Conservation (phyloP, 805 yeast genomes). For the Saccharomycopsis fibuligera region DNA sequence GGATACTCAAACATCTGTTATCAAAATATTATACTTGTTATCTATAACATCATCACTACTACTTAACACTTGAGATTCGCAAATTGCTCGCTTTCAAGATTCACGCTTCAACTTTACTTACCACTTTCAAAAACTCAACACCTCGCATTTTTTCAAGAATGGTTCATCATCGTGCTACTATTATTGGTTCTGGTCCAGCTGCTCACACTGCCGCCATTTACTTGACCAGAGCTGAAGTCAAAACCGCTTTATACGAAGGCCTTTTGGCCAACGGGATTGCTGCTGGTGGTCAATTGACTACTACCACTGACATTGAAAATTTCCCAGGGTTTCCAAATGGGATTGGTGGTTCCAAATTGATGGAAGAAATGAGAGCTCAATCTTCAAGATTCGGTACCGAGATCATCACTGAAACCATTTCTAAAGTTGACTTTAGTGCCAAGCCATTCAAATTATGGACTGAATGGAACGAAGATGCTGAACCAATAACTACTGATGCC, state of each 20-base stretch:
- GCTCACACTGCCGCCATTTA: constrained; percentile 99
- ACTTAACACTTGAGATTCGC: no score
- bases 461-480: constrained; percentile 82
- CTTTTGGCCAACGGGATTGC: constrained; percentile 95
- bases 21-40: no score
- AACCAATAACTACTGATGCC: constrained; percentile 87
- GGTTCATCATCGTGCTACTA: constrained; percentile 81
- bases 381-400: constrained; percentile 85
- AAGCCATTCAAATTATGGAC: constrained; percentile 97
- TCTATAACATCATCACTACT: no score
- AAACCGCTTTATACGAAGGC: constrained; percentile 92
- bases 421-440: constrained; percentile 81
- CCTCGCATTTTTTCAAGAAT: constrained; percentile 36
- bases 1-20: no score
- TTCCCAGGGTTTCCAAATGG: constrained; percentile 99
- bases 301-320: constrained; percentile 97
- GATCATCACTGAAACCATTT: constrained; percentile 88
- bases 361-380: constrained; percentile 93
- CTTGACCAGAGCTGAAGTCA: constrained; percentile 91
- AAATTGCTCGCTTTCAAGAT: no score
- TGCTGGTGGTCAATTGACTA: constrained; percentile 98
- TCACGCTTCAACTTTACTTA: not conserved
- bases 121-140: not conserved
- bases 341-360: constrained; percentile 75
- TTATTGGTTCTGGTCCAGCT: constrained; percentile 97